Evolutionary conservation across 345 rosid species (phyloP).

Genomic region (Dovyalis caffra): DNA sequence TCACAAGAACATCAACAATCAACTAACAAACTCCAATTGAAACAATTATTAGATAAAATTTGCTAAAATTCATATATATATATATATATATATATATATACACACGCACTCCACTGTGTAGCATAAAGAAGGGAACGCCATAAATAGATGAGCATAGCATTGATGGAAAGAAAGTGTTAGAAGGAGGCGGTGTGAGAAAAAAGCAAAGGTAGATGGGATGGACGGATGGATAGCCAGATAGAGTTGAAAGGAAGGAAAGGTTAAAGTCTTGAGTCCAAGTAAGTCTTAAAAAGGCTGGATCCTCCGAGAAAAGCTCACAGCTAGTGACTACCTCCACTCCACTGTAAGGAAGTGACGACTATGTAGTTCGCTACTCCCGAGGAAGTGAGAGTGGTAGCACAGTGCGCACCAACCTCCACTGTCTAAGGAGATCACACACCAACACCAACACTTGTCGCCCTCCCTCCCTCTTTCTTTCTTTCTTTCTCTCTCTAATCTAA

Average conservation of each 20-base stretch:
- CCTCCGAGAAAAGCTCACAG: conserved; percentile 35
- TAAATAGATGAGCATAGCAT: too few relatives aligned
- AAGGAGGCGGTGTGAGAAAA: too few relatives aligned
- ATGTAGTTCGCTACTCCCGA: background rate
- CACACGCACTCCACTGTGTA: too few relatives aligned
- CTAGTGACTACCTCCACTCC: background rate
- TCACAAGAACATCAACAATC: too few relatives aligned
- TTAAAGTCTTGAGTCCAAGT: too few relatives aligned
- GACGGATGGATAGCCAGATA: conserved; percentile 5
- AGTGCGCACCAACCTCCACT: conserved; percentile 46
- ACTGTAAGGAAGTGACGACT: conserved; percentile 35
- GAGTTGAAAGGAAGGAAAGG: conserved; percentile 9
- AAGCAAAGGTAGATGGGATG: background rate
- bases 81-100: too few relatives aligned
- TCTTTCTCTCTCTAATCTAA: background rate
- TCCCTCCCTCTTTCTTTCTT: conserved; percentile 14
- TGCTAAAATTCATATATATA: too few relatives aligned
- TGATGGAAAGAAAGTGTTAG: too few relatives aligned
- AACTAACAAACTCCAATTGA: too few relatives aligned
- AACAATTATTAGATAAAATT: background rate
- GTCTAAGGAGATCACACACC: conserved; percentile 46
- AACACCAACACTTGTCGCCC: conserved; percentile 3
- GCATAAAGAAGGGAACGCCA: too few relatives aligned
- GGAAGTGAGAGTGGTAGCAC: conserved; percentile 10
- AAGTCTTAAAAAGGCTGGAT: conserved; percentile 21